A percentile compares a stretch with the other conserved stretches of the same genome.
Conservation (phyloP, 2,329 filamentous ascomycete species). For the Teratosphaeria viscida region DNA sequence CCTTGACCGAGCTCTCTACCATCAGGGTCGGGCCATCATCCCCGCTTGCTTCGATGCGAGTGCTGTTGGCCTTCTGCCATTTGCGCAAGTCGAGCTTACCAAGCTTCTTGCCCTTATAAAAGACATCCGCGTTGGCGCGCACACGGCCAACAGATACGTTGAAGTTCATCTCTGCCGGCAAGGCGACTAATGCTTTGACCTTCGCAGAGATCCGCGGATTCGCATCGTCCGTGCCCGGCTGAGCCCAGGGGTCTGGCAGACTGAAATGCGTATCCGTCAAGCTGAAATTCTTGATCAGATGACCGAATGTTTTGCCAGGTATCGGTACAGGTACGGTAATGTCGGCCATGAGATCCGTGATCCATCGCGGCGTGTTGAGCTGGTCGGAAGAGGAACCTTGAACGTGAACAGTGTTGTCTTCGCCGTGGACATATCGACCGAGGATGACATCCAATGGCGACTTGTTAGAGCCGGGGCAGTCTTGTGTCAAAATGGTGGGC, state of each 20-base stretch:
- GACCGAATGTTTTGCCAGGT: slow-evolving; percentile 69
- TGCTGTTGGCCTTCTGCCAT: slow-evolving; percentile 80
- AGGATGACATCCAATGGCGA: slow-evolving; percentile 81
- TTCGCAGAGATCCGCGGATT: slow-evolving; percentile 74
- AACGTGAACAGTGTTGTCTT: slow-evolving; percentile 69
- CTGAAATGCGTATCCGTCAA: slow-evolving; percentile 76
- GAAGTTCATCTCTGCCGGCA: slow-evolving; percentile 83
- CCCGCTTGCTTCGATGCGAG: slow-evolving; percentile 46
- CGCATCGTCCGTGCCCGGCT: slow-evolving; percentile 60
- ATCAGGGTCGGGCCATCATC: slow-evolving; percentile 48
- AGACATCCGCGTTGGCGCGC: slow-evolving; percentile 67
- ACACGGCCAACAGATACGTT: slow-evolving; percentile 67
- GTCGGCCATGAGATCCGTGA: slow-evolving; percentile 67
- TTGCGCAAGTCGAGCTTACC: slow-evolving; percentile 67
- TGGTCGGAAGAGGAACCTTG: slow-evolving; percentile 58
- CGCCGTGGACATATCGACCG: slow-evolving; percentile 69
- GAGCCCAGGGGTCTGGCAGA: slow-evolving; percentile 69
- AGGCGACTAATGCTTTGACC: slow-evolving; percentile 63
- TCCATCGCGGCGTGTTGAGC: slow-evolving; percentile 66
- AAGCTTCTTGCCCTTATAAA: slow-evolving; percentile 66
- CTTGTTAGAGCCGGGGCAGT: slow-evolving; percentile 64
- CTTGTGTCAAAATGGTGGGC: slow-evolving; percentile 58
- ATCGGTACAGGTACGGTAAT: slow-evolving; percentile 78
- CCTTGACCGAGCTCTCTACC: slow-evolving; percentile 64
- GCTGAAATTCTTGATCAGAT: slow-evolving; percentile 78